phyloP scores from a whole-genome alignment of 768 basidiomycete species.

The Tricholoma furcatifolium region DNA sequence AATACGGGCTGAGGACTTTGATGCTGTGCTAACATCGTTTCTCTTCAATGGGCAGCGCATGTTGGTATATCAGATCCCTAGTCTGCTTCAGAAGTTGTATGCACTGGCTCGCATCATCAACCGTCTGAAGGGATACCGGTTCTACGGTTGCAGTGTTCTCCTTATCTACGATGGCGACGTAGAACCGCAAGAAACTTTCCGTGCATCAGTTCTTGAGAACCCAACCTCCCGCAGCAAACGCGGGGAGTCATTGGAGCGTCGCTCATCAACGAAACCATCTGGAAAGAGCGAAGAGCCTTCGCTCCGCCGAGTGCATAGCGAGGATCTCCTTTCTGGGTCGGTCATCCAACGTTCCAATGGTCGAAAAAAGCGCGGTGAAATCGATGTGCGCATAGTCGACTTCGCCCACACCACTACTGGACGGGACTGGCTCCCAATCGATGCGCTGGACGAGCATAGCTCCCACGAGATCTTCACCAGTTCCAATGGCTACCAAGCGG shows the following conservation, averaged over 20 bases:
- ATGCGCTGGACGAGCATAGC: slow-evolving; percentile 41
- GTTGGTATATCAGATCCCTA: slow-evolving; percentile 89
- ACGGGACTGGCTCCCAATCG: slow-evolving; percentile 77
- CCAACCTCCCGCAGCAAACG: slow-evolving; percentile 70
- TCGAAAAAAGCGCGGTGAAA: slow-evolving; percentile 83
- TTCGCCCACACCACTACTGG: slow-evolving; percentile 99
- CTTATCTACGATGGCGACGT: slow-evolving; percentile 97
- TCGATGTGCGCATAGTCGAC: slow-evolving; percentile 95
- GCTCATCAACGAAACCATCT: slow-evolving; percentile 38
- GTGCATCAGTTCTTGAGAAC: slow-evolving; percentile 59
- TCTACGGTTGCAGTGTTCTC: slow-evolving; percentile 96
- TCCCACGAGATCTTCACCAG: slow-evolving; percentile 51
- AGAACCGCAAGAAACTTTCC: slow-evolving; percentile 79
- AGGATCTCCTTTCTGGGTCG: slow-evolving; percentile 72
- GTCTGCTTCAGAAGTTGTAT: slow-evolving; percentile 88
- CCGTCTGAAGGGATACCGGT: slow-evolving; percentile 91
- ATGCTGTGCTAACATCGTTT: slow-evolving; percentile 78
- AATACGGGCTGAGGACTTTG: slow-evolving; percentile 82
- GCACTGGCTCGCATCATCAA: slow-evolving; percentile 90
- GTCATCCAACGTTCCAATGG: slow-evolving; percentile 59
- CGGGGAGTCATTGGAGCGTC: slow-evolving; percentile 75
- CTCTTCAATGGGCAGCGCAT: slow-evolving; percentile 81
- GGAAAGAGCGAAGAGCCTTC: slow-evolving; percentile 42
- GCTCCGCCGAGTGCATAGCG: slow-evolving; percentile 75
- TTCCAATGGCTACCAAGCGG: slow-evolving; percentile 77